Evolutionary conservation across 2,329 filamentous ascomycete species (phyloP).

Genomic region (Chaetomiaceae sp.): DNA sequence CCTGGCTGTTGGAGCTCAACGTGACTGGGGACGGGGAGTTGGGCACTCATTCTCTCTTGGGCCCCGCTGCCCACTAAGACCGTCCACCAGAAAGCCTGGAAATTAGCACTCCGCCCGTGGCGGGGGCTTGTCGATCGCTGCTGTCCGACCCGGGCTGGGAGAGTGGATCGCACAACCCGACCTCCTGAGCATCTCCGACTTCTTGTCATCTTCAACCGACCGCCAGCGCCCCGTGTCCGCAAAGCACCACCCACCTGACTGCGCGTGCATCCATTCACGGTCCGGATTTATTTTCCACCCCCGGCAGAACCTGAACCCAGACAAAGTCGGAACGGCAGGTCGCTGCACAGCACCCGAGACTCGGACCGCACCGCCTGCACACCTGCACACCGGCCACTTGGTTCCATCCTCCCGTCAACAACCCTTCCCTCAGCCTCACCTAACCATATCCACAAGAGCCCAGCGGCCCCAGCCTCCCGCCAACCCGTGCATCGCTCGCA

Average conservation of each 20-base stretch:
- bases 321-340: neutral
- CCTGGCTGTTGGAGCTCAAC: neutral
- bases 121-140: conserved; percentile 32
- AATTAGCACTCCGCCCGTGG: conserved; percentile 31
- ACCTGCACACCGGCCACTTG: neutral
- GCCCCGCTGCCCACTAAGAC: conserved; percentile 6
- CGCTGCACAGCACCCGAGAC: conserved; percentile 9
- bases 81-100: conserved; percentile 23
- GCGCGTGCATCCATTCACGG: neutral
- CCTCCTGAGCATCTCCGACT: conserved; percentile 18
- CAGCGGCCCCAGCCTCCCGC: neutral
- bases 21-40: no score
- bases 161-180: conserved; percentile 21
- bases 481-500: conserved; percentile 2
- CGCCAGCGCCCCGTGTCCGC: conserved; percentile 3
- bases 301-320: neutral
- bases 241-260: conserved; percentile 1
- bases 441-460: conserved; percentile 1
- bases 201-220: conserved; percentile 15
- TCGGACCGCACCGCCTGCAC: neutral
- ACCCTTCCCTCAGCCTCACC: conserved; percentile 14
- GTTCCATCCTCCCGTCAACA: neutral
- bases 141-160: conserved; percentile 19
- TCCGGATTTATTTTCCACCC: neutral
- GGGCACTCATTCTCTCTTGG: neutral